Base-by-base conservation (phyloP, 331 rosid genomes). In the Rosa hybrid region DNA sequence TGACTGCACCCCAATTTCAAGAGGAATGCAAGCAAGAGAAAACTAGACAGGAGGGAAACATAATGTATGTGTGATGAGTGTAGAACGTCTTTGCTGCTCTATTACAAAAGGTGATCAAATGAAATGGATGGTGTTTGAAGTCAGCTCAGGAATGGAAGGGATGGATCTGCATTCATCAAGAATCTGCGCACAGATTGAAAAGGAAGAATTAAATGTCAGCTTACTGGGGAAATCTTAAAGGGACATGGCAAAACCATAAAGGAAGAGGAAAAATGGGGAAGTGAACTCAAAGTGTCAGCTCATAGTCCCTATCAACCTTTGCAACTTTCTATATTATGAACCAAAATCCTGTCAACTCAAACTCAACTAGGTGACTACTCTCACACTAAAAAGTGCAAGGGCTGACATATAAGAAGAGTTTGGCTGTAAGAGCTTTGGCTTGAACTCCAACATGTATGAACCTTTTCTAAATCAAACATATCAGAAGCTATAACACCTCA, bases 111-210 rank as follows among this genome's bases (percentile, higher is more conserved):
- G 76, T 14, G 44, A 5, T 59, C 76, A 48, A 48, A 71, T 48
- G 63, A 72, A 72, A 72, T 14, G 45, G 71, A 65, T 30, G 71
- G 34, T 65, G 45, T 65, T 30, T 65, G 71, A 65, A 2, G 48
- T 45, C 5, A 46, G 62, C 71, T 76, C 59, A 46, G 41, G 30
- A 63, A 9, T 21, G 42, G 25, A 45, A 44, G 71, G 54, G 67
- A 68, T 74, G 51, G 65, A 68, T 57, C 65, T 20, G 71, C 84
- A 30, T 75, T 81, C 81, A 62, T 81, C 84, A 81, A 60, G 84
- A 81, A 81, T 81, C 84, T 81, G 84, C 72, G 81, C 57, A 76
- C 18, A 60, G 77, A 64, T 54, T 63, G 80, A 63, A 74, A 76
- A 75, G 71, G 63, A 67, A 2, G 72, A 44, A 72, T 72, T 72